Conservation (phyloP, 1,139 yeast species). For the Arxiozyma bovina region DNA sequence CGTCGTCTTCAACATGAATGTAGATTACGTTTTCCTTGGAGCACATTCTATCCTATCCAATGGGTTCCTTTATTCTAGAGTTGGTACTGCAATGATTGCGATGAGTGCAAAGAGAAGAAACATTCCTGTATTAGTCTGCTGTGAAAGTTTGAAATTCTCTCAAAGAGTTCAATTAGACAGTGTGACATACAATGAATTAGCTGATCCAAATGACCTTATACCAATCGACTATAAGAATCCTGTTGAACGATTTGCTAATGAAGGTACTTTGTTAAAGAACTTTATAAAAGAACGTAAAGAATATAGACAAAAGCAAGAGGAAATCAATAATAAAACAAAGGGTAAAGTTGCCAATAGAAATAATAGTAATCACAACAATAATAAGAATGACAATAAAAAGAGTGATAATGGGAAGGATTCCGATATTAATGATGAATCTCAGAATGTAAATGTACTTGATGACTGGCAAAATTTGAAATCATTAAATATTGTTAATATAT, state of each 20-base stretch:
- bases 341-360: slow-evolving; percentile 8
- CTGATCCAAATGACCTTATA: slow-evolving; percentile 70
- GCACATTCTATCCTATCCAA: slow-evolving; percentile 97
- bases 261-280: slow-evolving; percentile 58
- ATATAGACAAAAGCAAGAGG: slow-evolving; percentile 19
- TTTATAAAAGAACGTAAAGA: slow-evolving; percentile 43
- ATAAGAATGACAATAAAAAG: slow-evolving; percentile 15
- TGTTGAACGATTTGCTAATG: slow-evolving; percentile 40
- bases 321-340: slow-evolving; percentile 19
- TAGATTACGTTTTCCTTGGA: slow-evolving; percentile 85
- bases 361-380: slow-evolving; percentile 1
- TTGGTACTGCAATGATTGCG: slow-evolving; percentile 90
- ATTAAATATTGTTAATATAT: slow-evolving; percentile 69
- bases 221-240: slow-evolving; percentile 42
- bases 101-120: slow-evolving; percentile 83
- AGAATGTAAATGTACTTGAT: slow-evolving; percentile 42
- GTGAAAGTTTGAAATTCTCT: slow-evolving; percentile 90
- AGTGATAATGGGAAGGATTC: slow-evolving; percentile 12
- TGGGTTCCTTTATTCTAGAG: slow-evolving; percentile 86
- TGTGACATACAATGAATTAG: slow-evolving; percentile 86
- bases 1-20: slow-evolving; percentile 75
- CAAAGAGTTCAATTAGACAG: slow-evolving; percentile 94
- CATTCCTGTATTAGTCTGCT: slow-evolving; percentile 89
- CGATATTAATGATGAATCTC: slow-evolving; percentile 15
- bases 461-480: slow-evolving; percentile 58